Base-by-base conservation (phyloP, 768 basidiomycete genomes). In the Suillus bovinus region DNA sequence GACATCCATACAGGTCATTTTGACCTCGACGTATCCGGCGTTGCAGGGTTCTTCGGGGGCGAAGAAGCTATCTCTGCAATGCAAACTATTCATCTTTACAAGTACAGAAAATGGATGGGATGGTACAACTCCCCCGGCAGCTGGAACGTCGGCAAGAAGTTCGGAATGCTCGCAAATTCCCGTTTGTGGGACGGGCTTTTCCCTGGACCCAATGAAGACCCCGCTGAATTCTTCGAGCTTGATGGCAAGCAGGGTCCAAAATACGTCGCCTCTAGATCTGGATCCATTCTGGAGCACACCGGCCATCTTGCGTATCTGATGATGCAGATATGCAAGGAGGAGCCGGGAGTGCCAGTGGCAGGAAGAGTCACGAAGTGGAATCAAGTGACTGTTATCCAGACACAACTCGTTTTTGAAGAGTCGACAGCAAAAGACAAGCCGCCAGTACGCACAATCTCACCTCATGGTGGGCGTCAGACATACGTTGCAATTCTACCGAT, bases 111-210 rank as follows among this genome's bases (percentile, higher is more conserved):
- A 11, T 77, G 71, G 70, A 61, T 77, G 11, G 73, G 75, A 29
- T 77, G 74, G 73, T 77, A 76, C 55, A 77, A 77, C 42, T 66
- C 73, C 11, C 76, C 75, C 0, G 76, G 75, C 24, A 72, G 72
- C 57, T 66, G 71, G 36, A 58, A 62, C 29, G 65, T 77, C 14
- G 75, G 76, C 20, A 70, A 66, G 50, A 64, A 65, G 22, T 72
- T 76, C 22, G 72, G 70, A 10, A 58, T 64, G n/a, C 67, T 76
- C 27, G 71, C 74, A 3, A 63, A 61, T 14, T 68, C 69, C 29
- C 64, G 58, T 29, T 39, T 74, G 56, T 74, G 72, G 72, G 50
- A 63, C 49, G 67, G 61, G 2, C 20, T 73, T 13, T 73, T 70
- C 60, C 72, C 73, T 14, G 66, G 70, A 13, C 60, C 60, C 6